Percentiles rank a stretch among this genome's conserved stretches.
Evolutionary conservation across 257 asterid species (phyloP).

Genomic region (Knoxia roxburghii): DNA sequence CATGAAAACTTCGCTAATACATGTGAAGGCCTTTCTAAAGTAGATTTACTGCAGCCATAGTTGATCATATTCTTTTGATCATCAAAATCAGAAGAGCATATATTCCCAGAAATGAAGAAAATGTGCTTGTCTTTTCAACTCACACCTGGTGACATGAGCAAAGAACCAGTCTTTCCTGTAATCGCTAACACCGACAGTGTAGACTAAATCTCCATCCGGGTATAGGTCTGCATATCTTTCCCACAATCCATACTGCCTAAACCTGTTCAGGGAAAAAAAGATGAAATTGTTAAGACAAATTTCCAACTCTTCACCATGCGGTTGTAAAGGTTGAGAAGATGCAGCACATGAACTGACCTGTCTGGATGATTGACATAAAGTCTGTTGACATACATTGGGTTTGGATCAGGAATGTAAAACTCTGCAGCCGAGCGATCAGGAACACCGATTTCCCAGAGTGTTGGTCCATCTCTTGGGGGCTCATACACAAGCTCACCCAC

Average conservation of each 20-base stretch:
- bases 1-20: background rate
- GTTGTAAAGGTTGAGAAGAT: background rate
- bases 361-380: slow-evolving; percentile 57
- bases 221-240: slow-evolving; percentile 64
- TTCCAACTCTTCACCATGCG: background rate
- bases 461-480: slow-evolving; percentile 70
- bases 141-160: slow-evolving; percentile 82
- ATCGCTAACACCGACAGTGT: slow-evolving; percentile 59
- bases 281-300: background rate
- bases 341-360: slow-evolving; percentile 24
- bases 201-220: slow-evolving; percentile 61
- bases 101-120: background rate
- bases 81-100: background rate
- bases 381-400: slow-evolving; percentile 54
- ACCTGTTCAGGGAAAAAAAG: slow-evolving; percentile 36
- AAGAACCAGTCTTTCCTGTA: slow-evolving; percentile 69
- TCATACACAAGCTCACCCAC: slow-evolving; percentile 42
- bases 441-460: slow-evolving; percentile 79
- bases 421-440: slow-evolving; percentile 68
- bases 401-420: slow-evolving; percentile 58
- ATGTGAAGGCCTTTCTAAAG: background rate
- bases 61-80: background rate
- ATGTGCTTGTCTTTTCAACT: background rate
- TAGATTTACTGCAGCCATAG: too few relatives aligned
- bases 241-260: slow-evolving; percentile 91